Percentiles rank a stretch among this genome's conserved stretches.
phyloP scores from a whole-genome alignment of 805 yeast genomes.

The Alloascoidea hylecoeti region DNA sequence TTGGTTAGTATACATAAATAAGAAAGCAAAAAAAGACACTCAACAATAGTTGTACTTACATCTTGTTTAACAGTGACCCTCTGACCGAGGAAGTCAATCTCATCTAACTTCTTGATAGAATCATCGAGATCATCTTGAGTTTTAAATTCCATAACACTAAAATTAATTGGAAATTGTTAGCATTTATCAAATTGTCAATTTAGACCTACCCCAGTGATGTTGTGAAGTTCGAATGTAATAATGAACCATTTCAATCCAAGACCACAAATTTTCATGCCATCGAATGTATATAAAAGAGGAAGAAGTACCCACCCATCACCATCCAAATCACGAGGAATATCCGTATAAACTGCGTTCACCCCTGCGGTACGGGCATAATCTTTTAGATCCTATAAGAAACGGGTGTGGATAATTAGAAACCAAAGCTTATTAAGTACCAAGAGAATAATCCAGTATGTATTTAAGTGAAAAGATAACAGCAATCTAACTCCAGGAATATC shows the following conservation, averaged over 20 bases:
- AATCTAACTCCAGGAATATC: too few relatives aligned
- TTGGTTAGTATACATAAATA: constrained; percentile 1
- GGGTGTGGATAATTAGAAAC: too few relatives aligned
- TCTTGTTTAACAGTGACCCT: constrained; percentile 65
- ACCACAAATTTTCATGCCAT: neutral
- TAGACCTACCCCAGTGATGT: neutral
- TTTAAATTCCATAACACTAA: constrained; percentile 14
- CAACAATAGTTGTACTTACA: constrained; percentile 16
- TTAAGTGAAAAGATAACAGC: too few relatives aligned
- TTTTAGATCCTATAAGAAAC: constrained; percentile 45
- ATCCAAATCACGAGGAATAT: constrained; percentile 19
- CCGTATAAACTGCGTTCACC: constrained; percentile 21
- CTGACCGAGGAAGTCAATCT: constrained; percentile 58
- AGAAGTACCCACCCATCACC: constrained; percentile 15
- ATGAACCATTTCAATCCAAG: too few relatives aligned
- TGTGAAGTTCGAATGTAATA: too few relatives aligned
- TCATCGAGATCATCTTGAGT: constrained; percentile 58
- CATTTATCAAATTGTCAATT: neutral
- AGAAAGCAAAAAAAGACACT: neutral
- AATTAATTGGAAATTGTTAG: neutral
- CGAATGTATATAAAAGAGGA: neutral
- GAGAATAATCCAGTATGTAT: neutral
- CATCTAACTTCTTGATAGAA: constrained; percentile 58
- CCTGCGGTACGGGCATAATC: constrained; percentile 51
- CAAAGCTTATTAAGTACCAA: too few relatives aligned